phyloP scores from a whole-genome alignment of 257 asterid species.

The Solanum okadae region DNA sequence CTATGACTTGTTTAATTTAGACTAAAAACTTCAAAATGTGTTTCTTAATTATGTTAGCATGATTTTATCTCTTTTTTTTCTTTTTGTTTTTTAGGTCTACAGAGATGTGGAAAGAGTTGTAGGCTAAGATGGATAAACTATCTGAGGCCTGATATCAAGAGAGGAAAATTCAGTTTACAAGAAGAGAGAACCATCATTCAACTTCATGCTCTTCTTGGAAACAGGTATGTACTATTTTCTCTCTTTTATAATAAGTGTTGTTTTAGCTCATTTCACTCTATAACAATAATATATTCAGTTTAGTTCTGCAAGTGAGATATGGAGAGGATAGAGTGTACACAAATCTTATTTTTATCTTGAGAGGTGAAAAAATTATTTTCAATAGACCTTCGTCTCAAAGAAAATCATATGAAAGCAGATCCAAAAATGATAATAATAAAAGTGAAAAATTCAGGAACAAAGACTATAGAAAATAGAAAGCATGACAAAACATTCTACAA shows the following conservation, averaged over 20 bases:
- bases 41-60: neutral
- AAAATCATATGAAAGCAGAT: neutral
- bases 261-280: neutral
- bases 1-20: neutral
- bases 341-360: neutral
- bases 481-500: neutral
- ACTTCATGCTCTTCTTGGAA: conserved; percentile 29
- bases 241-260: neutral
- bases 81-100: neutral
- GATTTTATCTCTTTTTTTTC: neutral
- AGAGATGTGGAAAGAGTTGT: conserved; percentile 24
- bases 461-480: neutral
- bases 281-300: neutral
- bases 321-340: accelerated
- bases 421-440: too few species aligned
- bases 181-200: conserved; percentile 27
- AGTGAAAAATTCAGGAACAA: neutral
- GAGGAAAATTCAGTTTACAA: conserved; percentile 13
- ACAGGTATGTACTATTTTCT: conserved; percentile 6
- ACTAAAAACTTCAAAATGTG: neutral
- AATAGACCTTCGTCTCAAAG: neutral
- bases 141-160: conserved; percentile 18
- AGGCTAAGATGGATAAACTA: conserved; percentile 21
- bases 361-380: neutral
- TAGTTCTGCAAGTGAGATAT: neutral